Base-by-base conservation (phyloP, 371 early-diverging fungal genomes). In the Enteropsectra breve region DNA sequence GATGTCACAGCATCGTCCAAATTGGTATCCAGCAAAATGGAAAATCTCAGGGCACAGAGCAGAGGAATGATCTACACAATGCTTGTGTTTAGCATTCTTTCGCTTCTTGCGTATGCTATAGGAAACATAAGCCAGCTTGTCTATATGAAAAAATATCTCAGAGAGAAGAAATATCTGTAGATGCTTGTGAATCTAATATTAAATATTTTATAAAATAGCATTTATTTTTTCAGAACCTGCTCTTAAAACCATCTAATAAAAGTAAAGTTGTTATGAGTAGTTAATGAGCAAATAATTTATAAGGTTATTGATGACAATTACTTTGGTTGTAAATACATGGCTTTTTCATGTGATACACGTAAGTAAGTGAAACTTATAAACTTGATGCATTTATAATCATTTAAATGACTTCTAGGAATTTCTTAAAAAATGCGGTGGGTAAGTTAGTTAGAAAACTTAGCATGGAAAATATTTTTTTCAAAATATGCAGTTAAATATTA, bases 121-220 rank as follows among this genome's bases (percentile, higher is more conserved):
- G 69, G 74, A 33, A 69, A 78, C 38, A 50, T 63, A 3, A 70
- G 76, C 43, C 70, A 78, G 52, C 50, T 76, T 34, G 32, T 64
- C 26, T 59, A 57, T 2, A 68, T 80, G 59, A 76, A 72, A 49
- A 73, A 63, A 50, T 80, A 77, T 68, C 69, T 80, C 26, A 76
- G 75, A 53, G 74, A 71, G 55, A 80, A 80, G 76, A 80, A 80
- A 61, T 63, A 54, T 29, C 32, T 63, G 47, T 59, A 55, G n/a
- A n/a, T n/a, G n/a, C n/a, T n/a, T n/a, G n/a, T n/a, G n/a, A n/a
- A n/a, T 23, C 8, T 23, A 40, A 40, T n/a, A 49, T 8, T 49
- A 21, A 49, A 8, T 18, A 8, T 18, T 8, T 23, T 8, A 8
- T 8, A 23, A 23, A 8, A 49, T 49, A 8, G 18, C 18, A 49